Evolutionary conservation across 202 grass and related monocot genomes (phyloP), one percentile per base, ranked within the genome.

Genomic region (Tripidium arundinaceum): DNA sequence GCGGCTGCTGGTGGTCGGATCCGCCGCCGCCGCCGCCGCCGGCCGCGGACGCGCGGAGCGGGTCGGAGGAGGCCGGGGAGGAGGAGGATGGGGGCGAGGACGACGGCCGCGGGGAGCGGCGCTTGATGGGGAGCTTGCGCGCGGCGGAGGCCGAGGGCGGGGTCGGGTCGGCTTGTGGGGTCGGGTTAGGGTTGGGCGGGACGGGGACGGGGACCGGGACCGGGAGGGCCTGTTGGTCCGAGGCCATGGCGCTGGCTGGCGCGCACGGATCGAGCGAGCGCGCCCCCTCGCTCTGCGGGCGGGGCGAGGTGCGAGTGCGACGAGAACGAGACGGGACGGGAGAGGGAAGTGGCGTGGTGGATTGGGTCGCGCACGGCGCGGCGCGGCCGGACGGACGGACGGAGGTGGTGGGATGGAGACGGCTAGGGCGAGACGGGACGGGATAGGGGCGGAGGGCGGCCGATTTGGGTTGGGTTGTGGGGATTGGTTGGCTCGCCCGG

Each of bases 71-170:
- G 72, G 9, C 26, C 25, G 89, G 71, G 15, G 74, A 72, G 57
- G 78, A 79, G 83, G 86, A 73, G 52, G 81, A 62, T 8, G 87
- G 25, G 18, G 74, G 33, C 47, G 88, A 61, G 26, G 79, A 33
- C 21, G 87, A 58, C 66, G 79, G 80, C 66, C 58, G 86, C 67
- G 89, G 69, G 84, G 89, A 87, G 84, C 84, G 83, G 86, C 92
- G 89, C 86, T 91, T 88, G 86, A 89, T 59, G 73, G 89, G 89
- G 74, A 91, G 89, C 77, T 91, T 91, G 28, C 92, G 84, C 45
- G 86, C 74, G 47, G 80, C 86, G 80, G 90, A 76, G 81, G 82
- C 8, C 65, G 68, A 10, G 26, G 76, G 34, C 45, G 77, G 77
- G 83, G 82, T 76, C 27, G 80, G 83, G 71, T 86, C 72, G 38